Evolutionary conservation across 108 stramenopile species (phyloP).

Genomic region (Nitzschia sp.): DNA sequence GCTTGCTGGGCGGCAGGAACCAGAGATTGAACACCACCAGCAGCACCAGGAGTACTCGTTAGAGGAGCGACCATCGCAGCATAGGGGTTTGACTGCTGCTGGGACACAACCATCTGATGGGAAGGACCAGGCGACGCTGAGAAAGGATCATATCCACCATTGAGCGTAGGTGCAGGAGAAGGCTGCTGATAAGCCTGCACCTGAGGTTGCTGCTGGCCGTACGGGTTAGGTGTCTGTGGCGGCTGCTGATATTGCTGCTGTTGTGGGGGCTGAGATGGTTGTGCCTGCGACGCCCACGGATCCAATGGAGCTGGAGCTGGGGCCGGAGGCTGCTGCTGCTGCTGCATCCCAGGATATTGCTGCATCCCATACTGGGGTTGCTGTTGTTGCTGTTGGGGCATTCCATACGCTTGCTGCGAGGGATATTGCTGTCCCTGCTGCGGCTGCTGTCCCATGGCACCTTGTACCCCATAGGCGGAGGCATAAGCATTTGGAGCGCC

Average conservation of each 20-base stretch:
- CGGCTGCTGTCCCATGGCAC: conserved; percentile 2
- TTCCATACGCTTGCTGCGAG: conserved; percentile 14
- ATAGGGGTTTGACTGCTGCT: conserved; percentile 47
- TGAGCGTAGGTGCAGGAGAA: conserved; percentile 19
- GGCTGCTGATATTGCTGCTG: conserved; percentile 13
- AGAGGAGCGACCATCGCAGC: conserved; percentile 18
- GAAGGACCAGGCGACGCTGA: conserved; percentile 17
- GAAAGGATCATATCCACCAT: neutral
- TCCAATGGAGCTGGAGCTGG: neutral
- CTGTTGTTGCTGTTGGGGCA: conserved; percentile 18
- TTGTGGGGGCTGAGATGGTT: neutral
- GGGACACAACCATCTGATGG: conserved; percentile 41
- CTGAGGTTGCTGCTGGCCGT: conserved; percentile 17
- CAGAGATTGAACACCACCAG: conserved; percentile 2
- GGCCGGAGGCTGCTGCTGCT: conserved; percentile 9
- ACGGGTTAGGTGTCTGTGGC: no score
- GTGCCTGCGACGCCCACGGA: neutral
- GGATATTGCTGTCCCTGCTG: conserved; percentile 27
- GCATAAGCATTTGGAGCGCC: neutral
- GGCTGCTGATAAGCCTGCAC: conserved; percentile 34
- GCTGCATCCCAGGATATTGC: conserved; percentile 19
- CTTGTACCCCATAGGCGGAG: neutral
- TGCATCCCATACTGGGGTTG: conserved; percentile 5
- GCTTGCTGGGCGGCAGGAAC: conserved; percentile 14
- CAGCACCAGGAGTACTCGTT: neutral